Percentiles rank a stretch among this genome's conserved stretches.
These are phyloP conservation scores for Rhynchosporium agropyri DNA, from an alignment of 2,329 filamentous ascomycete species.

Conservation along the genomic window DNA sequence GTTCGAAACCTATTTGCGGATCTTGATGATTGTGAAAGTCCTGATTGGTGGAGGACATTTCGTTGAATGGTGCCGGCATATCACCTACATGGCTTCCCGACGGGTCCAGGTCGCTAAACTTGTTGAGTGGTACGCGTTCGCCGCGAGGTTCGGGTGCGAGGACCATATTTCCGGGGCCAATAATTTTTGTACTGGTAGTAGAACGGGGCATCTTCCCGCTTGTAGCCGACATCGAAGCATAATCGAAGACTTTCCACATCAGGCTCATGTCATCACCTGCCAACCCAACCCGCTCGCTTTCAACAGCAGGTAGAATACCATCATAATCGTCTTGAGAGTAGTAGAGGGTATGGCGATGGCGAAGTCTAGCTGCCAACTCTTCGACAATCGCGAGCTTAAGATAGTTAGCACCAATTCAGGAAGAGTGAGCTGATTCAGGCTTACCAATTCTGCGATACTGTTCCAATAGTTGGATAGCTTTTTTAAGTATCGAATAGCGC, in stretches of 20 bases:
- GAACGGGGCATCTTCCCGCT: neutral
- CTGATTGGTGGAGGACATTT: neutral
- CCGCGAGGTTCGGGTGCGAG: neutral
- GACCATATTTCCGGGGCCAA: neutral
- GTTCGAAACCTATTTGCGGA: slow-evolving; percentile 2
- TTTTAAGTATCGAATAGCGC: slow-evolving; percentile 26
- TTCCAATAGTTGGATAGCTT: slow-evolving; percentile 30
- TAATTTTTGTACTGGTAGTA: neutral
- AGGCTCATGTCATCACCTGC: slow-evolving; percentile 26
- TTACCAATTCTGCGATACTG: slow-evolving; percentile 27
- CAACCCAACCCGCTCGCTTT: slow-evolving; percentile 27
- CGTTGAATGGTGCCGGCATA: neutral
- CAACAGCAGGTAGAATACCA: slow-evolving; percentile 28
- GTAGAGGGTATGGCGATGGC: slow-evolving; percentile 29
- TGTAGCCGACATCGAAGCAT: slow-evolving; percentile 29
- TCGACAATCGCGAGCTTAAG: slow-evolving; percentile 28
- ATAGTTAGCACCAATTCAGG: neutral
- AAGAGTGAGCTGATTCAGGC: neutral
- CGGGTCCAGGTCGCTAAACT: neutral
- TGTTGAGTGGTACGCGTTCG: neutral
- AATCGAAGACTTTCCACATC: slow-evolving; percentile 33
- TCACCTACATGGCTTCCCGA: neutral
- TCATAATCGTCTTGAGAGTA: slow-evolving; percentile 33
- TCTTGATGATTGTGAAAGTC: slow-evolving; percentile 13
- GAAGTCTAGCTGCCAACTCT: slow-evolving; percentile 27